Evolutionary conservation across 768 basidiomycete species (phyloP).

Genomic region (Megacollybia marginata): DNA sequence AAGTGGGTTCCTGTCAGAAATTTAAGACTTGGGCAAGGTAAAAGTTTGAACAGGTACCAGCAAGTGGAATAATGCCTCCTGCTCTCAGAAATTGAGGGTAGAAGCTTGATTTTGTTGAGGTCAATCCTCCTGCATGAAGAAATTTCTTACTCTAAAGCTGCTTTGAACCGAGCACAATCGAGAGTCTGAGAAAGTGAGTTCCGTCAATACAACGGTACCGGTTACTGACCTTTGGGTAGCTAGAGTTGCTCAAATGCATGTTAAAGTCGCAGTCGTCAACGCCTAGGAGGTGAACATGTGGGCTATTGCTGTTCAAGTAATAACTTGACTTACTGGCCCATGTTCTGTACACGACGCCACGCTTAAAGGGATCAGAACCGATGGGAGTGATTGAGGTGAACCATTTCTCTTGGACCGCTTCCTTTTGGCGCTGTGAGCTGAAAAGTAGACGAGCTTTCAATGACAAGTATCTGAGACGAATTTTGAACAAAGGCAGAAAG

Average conservation of each 20-base stretch:
- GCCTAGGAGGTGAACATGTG: constrained; percentile 24
- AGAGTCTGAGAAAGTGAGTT: not conserved
- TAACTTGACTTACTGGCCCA: constrained; percentile 48
- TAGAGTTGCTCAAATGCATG: constrained; percentile 73
- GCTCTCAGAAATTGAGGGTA: constrained; percentile 34
- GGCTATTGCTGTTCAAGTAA: no score
- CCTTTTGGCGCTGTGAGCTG: constrained; percentile 22
- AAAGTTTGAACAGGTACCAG: constrained; percentile 16
- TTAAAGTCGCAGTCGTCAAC: constrained; percentile 72
- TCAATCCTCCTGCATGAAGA: no score
- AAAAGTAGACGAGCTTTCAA: constrained; percentile 31
- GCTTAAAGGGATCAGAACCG: constrained; percentile 49
- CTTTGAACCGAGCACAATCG: constrained; percentile 10
- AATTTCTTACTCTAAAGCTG: not conserved
- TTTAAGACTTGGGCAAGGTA: not conserved
- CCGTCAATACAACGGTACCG: not conserved
- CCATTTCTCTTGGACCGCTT: constrained; percentile 34
- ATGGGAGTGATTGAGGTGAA: constrained; percentile 42
- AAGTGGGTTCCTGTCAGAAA: constrained; percentile 38
- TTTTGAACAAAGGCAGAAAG: constrained; percentile 36
- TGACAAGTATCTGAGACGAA: constrained; percentile 24
- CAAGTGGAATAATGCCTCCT: constrained; percentile 38
- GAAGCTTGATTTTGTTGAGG: not conserved
- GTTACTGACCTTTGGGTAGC: constrained; percentile 62
- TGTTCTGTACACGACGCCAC: constrained; percentile 29